These are phyloP conservation scores for Exophiala calicioides DNA, from an alignment of 2,329 filamentous ascomycete species.

Conservation along the genomic window DNA sequence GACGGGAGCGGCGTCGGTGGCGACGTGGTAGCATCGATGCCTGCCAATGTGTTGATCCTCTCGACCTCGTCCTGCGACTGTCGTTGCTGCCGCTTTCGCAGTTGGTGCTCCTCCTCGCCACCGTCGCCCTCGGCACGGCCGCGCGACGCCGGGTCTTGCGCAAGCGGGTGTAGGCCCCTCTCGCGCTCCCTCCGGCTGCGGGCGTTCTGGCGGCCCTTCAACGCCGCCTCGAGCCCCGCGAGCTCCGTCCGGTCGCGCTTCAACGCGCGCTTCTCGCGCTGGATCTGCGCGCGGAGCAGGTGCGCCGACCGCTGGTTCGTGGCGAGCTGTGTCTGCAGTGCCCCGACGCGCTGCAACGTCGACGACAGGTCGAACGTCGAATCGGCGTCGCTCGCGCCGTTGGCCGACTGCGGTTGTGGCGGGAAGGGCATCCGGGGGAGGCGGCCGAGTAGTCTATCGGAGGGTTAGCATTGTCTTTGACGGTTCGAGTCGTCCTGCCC, in stretches of 20 bases:
- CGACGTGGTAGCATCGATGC: too few species aligned
- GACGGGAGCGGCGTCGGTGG: background rate
- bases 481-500: too few species aligned
- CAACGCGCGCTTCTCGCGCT: slow-evolving; percentile 45
- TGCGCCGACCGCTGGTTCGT: slow-evolving; percentile 42
- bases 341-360: slow-evolving; percentile 36
- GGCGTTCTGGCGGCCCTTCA: slow-evolving; percentile 42
- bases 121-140: slow-evolving; percentile 34
- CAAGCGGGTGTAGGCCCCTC: slow-evolving; percentile 33
- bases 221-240: slow-evolving; percentile 46
- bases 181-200: slow-evolving; percentile 42
- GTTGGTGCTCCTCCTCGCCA: slow-evolving; percentile 29
- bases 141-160: slow-evolving; percentile 22
- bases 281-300: slow-evolving; percentile 44
- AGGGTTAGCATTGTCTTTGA: background rate
- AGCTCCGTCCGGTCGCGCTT: slow-evolving; percentile 43
- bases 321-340: slow-evolving; percentile 43
- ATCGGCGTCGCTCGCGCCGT: slow-evolving; percentile 33
- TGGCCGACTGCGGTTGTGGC: slow-evolving; percentile 29
- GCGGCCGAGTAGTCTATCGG: slow-evolving; percentile 34
- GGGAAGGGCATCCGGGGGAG: slow-evolving; percentile 51
- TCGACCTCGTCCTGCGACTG: too few species aligned
- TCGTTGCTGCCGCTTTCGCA: too few species aligned
- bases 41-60: too few species aligned
- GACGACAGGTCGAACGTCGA: slow-evolving; percentile 47